A percentile compares a stretch with the other conserved stretches of the same genome.
Conservation (phyloP, 257 asterid genomes). For the Hygrophila difformis region DNA sequence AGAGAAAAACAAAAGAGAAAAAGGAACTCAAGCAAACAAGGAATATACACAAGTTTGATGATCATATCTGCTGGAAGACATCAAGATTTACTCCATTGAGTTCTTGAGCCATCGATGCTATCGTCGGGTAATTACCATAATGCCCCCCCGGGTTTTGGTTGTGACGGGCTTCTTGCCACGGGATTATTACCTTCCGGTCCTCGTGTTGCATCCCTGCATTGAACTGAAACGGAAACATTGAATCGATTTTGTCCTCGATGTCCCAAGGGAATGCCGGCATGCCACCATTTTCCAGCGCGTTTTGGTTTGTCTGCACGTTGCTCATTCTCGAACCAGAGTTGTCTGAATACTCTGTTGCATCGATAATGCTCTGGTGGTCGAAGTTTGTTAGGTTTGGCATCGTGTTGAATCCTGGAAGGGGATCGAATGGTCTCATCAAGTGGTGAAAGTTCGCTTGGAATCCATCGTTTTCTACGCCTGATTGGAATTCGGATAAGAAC, state of each 20-base stretch:
- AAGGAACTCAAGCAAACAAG: too few relatives aligned
- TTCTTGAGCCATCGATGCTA: slow-evolving; percentile 30
- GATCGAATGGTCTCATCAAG: slow-evolving; percentile 15
- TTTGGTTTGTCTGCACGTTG: slow-evolving; percentile 3
- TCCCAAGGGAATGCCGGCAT: slow-evolving; percentile 49
- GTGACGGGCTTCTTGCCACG: slow-evolving; percentile 12
- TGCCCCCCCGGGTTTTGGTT: slow-evolving; percentile 17
- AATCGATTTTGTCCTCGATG: slow-evolving; percentile 35
- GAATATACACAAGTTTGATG: too few relatives aligned
- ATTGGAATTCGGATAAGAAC: slow-evolving; percentile 47
- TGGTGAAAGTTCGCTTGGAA: slow-evolving; percentile 23
- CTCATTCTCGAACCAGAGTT: slow-evolving; percentile 31
- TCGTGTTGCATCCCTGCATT: slow-evolving; percentile 41
- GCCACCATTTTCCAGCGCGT: slow-evolving; percentile 16
- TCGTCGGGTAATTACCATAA: slow-evolving; percentile 27
- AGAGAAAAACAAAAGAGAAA: too few relatives aligned
- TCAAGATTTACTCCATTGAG: slow-evolving; percentile 26
- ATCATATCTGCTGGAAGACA: slow-evolving; percentile 27
- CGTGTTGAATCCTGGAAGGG: slow-evolving; percentile 26
- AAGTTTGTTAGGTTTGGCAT: slow-evolving; percentile 37
- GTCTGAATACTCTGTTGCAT: slow-evolving; percentile 18
- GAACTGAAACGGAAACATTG: slow-evolving; percentile 40
- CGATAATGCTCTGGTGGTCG: slow-evolving; percentile 26
- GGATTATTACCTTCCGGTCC: slow-evolving; percentile 17
- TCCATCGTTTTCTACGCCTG: slow-evolving; percentile 27